A percentile compares a stretch with the other conserved stretches of the same genome.
Conservation (phyloP, 345 rosid genomes). For the Rhizophora apiculata region DNA sequence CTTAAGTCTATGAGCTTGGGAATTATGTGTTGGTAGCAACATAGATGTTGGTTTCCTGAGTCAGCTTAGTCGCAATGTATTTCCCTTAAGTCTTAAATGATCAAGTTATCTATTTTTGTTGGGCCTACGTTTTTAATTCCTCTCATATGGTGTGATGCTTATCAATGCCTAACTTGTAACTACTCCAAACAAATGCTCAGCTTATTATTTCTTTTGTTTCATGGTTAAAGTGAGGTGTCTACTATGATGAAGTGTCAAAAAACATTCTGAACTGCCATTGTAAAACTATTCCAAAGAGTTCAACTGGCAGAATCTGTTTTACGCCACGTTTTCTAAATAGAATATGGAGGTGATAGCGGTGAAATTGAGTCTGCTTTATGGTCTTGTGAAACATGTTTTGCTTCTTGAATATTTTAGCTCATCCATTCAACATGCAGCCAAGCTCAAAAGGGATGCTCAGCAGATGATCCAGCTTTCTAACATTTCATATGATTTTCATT, state of each 20-base stretch:
- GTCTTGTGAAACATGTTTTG: neutral
- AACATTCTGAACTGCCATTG: neutral
- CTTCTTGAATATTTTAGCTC: neutral
- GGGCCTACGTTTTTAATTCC: neutral
- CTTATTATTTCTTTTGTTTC: neutral
- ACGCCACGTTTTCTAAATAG: neutral
- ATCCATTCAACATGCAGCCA: neutral
- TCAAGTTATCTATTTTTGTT: constrained; percentile 4
- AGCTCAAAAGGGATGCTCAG: neutral
- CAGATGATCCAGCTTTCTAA: neutral
- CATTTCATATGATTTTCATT: neutral
- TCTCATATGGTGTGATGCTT: neutral
- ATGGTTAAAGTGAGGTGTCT: constrained; percentile 2
- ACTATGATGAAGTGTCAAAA: neutral
- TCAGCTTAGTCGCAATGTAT: neutral
- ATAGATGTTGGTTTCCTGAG: neutral
- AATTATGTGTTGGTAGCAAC: neutral
- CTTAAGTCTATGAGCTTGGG: neutral
- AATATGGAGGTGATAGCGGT: neutral
- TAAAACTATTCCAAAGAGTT: neutral
- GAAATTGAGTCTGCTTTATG: neutral
- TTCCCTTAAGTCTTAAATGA: neutral
- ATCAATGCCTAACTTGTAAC: no score
- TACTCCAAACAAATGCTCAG: no score
- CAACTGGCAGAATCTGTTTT: no score